These are phyloP conservation scores for Cyamopsis tetragonoloba DNA, from an alignment of 306 rosid genomes.

Conservation along the genomic window DNA sequence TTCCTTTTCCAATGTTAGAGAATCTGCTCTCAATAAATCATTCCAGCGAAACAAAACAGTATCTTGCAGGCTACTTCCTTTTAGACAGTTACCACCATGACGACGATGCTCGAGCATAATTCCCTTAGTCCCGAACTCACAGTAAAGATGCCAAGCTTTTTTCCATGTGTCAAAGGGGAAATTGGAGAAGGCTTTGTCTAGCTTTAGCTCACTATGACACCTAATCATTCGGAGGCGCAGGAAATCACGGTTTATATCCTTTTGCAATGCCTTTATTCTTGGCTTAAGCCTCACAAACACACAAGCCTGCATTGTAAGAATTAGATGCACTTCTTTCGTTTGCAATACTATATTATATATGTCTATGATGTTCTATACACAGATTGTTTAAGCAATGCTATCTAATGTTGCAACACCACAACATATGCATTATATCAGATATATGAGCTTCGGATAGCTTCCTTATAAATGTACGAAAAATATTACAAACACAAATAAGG, in stretches of 20 bases:
- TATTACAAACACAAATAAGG: neutral
- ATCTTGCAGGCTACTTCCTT: conserved; percentile 48
- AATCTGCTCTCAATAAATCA: conserved; percentile 70
- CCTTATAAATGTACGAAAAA: neutral
- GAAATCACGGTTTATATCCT: conserved; percentile 39
- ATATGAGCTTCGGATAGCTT: neutral
- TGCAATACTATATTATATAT: neutral
- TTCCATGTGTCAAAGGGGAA: conserved; percentile 54
- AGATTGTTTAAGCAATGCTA: neutral
- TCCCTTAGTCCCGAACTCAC: conserved; percentile 95
- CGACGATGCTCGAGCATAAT: conserved; percentile 46
- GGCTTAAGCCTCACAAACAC: conserved; percentile 55
- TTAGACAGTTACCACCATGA: conserved; percentile 55
- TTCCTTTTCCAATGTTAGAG: conserved; percentile 58
- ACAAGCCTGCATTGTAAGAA: conserved; percentile 55
- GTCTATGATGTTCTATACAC: neutral
- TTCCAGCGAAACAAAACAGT: conserved; percentile 60
- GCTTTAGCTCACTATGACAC: conserved; percentile 78
- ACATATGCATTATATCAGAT: neutral
- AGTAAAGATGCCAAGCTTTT: conserved; percentile 84
- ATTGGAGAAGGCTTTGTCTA: conserved; percentile 47
- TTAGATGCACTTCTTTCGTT: conserved; percentile 4
- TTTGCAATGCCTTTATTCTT: conserved; percentile 39
- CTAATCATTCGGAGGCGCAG: conserved; percentile 56
- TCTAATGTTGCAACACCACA: neutral